A percentile compares a stretch with the other conserved stretches of the same genome.
Conservation (phyloP, 2,329 filamentous ascomycete genomes). For the Pseudogymnoascus sp. region DNA sequence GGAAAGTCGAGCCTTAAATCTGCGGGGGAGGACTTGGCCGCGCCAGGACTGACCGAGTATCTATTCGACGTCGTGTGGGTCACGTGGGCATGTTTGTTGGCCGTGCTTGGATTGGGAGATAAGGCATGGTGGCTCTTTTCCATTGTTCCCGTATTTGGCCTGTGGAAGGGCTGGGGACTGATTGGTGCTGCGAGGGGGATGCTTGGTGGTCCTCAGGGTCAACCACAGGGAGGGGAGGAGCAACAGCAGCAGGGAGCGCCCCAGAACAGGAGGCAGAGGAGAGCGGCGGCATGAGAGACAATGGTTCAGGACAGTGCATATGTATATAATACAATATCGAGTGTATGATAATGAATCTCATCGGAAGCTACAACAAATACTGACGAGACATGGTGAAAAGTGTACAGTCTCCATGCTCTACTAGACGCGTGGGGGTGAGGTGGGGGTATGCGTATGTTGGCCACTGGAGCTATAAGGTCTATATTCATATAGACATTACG, state of each 20-base stretch:
- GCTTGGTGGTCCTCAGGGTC: slow-evolving; percentile 26
- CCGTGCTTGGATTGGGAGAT: slow-evolving; percentile 75
- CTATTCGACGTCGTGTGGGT: slow-evolving; percentile 97
- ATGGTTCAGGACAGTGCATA: not conserved
- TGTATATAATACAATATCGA: not conserved
- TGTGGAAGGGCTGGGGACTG: slow-evolving; percentile 28
- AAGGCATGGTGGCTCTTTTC: slow-evolving; percentile 60
- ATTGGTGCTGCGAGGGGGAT: slow-evolving; percentile 29
- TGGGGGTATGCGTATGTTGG: not conserved
- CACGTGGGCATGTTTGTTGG: slow-evolving; percentile 69
- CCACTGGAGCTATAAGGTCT: not conserved
- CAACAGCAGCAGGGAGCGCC: slow-evolving; percentile 22
- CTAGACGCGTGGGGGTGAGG: not conserved
- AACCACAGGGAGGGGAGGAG: slow-evolving; percentile 15
- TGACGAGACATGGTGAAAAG: not conserved
- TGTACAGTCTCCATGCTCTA: not conserved
- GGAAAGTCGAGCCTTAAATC: slow-evolving; percentile 46
- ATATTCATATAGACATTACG: not conserved
- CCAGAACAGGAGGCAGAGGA: slow-evolving; percentile 29
- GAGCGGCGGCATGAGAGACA: slow-evolving; percentile 21
- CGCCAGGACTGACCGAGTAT: slow-evolving; percentile 86
- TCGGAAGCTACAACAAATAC: not conserved
- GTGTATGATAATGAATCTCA: slow-evolving; percentile 7
- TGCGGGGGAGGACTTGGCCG: slow-evolving; percentile 80
- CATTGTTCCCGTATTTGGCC: slow-evolving; percentile 26